Percentiles rank a stretch among this genome's conserved stretches.
phyloP scores from a whole-genome alignment of 176 grass and related monocot species.

The Bothriochloa decipiens region DNA sequence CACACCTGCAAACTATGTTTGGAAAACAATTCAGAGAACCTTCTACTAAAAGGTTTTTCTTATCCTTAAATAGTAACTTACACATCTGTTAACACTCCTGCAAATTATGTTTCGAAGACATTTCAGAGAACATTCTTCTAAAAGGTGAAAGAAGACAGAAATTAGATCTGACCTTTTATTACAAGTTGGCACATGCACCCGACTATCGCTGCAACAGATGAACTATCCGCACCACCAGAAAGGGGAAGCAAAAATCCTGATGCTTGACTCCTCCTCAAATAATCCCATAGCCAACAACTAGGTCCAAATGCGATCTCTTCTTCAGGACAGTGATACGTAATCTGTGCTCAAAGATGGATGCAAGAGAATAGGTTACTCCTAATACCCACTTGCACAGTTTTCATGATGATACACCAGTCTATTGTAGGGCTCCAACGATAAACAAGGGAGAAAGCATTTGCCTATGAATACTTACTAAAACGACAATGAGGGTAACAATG shows the following conservation, averaged over 20 bases:
- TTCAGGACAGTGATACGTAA: slow-evolving; percentile 87
- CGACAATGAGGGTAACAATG: background rate
- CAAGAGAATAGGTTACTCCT: slow-evolving; percentile 6
- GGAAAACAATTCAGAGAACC: slow-evolving; percentile 18
- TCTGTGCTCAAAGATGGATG: slow-evolving; percentile 37
- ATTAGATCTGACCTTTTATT: slow-evolving; percentile 63
- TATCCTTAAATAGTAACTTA: background rate
- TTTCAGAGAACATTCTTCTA: slow-evolving; percentile 3
- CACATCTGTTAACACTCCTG: background rate
- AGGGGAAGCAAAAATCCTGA: slow-evolving; percentile 98
- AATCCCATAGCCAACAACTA: slow-evolving; percentile 99
- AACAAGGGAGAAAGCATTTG: background rate
- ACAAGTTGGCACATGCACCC: slow-evolving; percentile 98
- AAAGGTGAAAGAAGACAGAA: background rate
- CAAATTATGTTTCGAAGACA: slow-evolving; percentile 4
- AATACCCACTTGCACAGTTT: background rate
- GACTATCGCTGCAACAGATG: slow-evolving; percentile 92
- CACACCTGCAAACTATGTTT: background rate
- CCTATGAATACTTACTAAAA: slow-evolving; percentile 4
- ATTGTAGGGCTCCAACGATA: background rate
- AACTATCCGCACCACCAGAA: slow-evolving; percentile 98
- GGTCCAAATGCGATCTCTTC: slow-evolving; percentile 97
- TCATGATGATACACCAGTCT: slow-evolving; percentile 8
- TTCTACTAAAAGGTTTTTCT: background rate
- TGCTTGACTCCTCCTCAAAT: slow-evolving; percentile 87